phyloP scores from a whole-genome alignment of 495 filamentous ascomycete species.

The Massariosphaeria phaeospora region DNA sequence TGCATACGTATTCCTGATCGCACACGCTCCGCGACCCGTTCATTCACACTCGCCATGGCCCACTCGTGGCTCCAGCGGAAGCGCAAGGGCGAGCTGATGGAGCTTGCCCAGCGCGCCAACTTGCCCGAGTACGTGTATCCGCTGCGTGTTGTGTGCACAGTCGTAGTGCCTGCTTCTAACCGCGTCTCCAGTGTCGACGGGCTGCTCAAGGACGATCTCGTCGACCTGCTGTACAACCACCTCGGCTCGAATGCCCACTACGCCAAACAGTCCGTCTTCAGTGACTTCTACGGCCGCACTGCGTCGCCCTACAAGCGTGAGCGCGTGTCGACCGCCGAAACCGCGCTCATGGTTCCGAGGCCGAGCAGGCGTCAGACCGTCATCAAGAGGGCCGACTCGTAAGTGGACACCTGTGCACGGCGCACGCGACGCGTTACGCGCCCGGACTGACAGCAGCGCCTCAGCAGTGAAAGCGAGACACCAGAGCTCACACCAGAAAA shows the following conservation, averaged over 20 bases:
- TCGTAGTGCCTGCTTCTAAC: too few relatives aligned
- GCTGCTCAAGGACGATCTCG: conserved; percentile 77
- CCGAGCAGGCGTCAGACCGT: conserved; percentile 33
- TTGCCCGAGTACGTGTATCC: conserved; percentile 59
- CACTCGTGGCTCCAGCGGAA: conserved; percentile 75
- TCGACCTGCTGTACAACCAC: conserved; percentile 67
- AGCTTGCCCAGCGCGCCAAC: conserved; percentile 68
- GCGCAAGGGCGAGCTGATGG: conserved; percentile 74
- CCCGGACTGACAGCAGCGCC: conserved; percentile 12
- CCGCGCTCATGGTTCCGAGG: conserved; percentile 35
- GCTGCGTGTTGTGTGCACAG: not conserved
- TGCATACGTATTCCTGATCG: conserved; percentile 39
- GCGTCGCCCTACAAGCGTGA: conserved; percentile 76
- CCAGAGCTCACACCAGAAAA: conserved; percentile 24
- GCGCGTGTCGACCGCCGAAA: conserved; percentile 37
- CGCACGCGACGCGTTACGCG: conserved; percentile 30
- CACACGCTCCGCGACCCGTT: conserved; percentile 44
- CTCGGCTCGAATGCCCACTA: conserved; percentile 63
- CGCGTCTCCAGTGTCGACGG: conserved; percentile 67
- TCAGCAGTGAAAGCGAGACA: conserved; percentile 8
- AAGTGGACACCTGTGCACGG: conserved; percentile 39
- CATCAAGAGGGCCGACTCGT: conserved; percentile 14
- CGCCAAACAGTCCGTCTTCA: conserved; percentile 57
- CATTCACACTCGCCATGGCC: conserved; percentile 45
- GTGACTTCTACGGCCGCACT: conserved; percentile 70